These are phyloP conservation scores for Cyclocybe aegerita DNA, from an alignment of 768 basidiomycete genomes.

Conservation along the genomic window DNA sequence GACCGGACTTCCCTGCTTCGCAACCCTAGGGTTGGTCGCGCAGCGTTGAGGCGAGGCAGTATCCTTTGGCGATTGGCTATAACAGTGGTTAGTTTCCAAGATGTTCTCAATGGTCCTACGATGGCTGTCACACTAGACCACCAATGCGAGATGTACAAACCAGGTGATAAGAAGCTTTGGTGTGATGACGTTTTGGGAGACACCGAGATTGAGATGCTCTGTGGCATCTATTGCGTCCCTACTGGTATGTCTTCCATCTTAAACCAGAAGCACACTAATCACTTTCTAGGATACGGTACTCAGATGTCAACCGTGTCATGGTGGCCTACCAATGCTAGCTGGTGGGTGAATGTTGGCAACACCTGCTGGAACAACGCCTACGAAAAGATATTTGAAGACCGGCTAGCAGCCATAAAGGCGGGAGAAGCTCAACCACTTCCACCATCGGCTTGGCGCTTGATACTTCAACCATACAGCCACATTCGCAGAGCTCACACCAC, in stretches of 20 bases:
- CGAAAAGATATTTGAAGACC: too few species aligned
- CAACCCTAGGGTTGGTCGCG: slow-evolving; percentile 2
- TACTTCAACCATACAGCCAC: too few species aligned
- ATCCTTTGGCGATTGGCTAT: slow-evolving; percentile 8
- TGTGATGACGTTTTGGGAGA: not conserved
- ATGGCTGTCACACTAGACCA: not conserved
- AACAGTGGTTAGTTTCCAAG: not conserved
- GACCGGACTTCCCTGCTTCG: not conserved
- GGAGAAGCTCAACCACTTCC: too few species aligned
- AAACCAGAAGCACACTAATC: too few species aligned
- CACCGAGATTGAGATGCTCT: not conserved
- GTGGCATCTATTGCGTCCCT: not conserved
- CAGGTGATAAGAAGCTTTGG: not conserved
- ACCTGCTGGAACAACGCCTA: too few species aligned
- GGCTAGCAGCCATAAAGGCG: too few species aligned
- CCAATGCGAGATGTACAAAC: not conserved
- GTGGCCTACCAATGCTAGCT: too few species aligned
- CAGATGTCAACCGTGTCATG: not conserved
- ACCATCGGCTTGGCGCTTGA: too few species aligned
- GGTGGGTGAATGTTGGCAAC: too few species aligned
- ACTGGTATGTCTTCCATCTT: not conserved
- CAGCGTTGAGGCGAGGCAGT: slow-evolving; percentile 2
- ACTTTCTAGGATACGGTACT: not conserved
- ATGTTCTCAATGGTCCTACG: not conserved
- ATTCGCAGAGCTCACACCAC: too few species aligned